These are phyloP conservation scores for Aspergillus conjunctus DNA, from an alignment of 495 filamentous ascomycete species.

Conservation along the genomic window DNA sequence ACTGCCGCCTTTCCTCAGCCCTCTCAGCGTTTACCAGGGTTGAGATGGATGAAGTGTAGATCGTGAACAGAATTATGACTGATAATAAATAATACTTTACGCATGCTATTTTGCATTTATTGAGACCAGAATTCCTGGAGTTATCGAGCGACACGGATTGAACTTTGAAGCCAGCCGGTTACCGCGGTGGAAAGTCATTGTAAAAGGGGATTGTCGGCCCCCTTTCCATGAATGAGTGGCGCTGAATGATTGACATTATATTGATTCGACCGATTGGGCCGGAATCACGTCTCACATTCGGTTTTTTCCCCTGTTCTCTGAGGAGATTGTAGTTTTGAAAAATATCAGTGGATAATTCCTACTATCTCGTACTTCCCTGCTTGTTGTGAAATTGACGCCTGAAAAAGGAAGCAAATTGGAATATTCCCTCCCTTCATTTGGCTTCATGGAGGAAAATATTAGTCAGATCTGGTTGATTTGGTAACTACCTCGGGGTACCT, in stretches of 20 bases:
- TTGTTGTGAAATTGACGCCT: too few relatives aligned
- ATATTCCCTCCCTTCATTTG: too few relatives aligned
- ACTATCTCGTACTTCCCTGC: too few relatives aligned
- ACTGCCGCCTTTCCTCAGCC: neutral
- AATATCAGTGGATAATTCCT: too few relatives aligned
- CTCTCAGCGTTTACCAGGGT: neutral
- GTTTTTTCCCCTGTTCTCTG: neutral
- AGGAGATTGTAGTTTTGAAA: too few relatives aligned
- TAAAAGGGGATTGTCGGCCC: neutral
- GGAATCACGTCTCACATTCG: conserved; percentile 19
- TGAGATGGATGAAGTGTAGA: conserved; percentile 3
- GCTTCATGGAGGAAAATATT: too few relatives aligned
- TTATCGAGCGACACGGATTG: neutral
- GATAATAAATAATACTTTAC: conserved; percentile 6
- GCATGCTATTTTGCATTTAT: neutral
- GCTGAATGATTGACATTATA: conserved; percentile 28
- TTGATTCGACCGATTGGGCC: conserved; percentile 19
- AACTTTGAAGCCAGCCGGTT: conserved; percentile 1
- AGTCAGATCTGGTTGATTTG: too few relatives aligned
- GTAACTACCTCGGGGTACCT: too few relatives aligned
- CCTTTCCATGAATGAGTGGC: conserved; percentile 22
- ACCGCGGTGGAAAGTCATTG: neutral
- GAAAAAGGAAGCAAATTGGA: too few relatives aligned
- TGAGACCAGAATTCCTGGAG: neutral
- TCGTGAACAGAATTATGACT: conserved; percentile 12